phyloP scores from a whole-genome alignment of 805 yeast genomes.

The Yarrowia sp. region DNA sequence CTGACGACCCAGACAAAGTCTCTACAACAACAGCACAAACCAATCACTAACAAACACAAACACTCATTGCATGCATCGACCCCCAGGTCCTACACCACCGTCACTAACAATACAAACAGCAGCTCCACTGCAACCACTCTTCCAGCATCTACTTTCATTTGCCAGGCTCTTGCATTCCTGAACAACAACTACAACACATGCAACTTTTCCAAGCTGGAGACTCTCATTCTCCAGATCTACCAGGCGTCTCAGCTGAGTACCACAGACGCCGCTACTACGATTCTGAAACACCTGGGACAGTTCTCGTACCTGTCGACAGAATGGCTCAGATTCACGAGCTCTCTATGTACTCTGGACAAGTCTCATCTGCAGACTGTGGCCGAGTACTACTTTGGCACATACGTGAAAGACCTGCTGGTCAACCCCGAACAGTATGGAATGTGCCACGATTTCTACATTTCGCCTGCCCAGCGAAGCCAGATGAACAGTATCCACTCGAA shows the following conservation, averaged over 20 bases:
- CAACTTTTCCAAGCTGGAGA: constrained; percentile 31
- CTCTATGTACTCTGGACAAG: constrained; percentile 16
- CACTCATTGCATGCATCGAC: constrained; percentile 21
- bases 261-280: background rate
- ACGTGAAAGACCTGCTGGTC: constrained; percentile 28
- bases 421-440: constrained; percentile 37
- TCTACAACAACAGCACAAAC: background rate
- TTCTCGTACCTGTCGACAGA: constrained; percentile 3
- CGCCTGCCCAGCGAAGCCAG: constrained; percentile 25
- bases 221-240: constrained; percentile 33
- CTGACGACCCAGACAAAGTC: constrained; percentile 22
- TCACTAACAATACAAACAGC: constrained; percentile 23
- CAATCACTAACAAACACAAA: constrained; percentile 8
- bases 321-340: constrained; percentile 27
- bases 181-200: constrained; percentile 15
- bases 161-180: constrained; percentile 23
- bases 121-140: constrained; percentile 3
- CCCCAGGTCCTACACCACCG: constrained; percentile 12
- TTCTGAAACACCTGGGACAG: constrained; percentile 21
- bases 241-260: constrained; percentile 5
- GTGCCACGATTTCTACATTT: constrained; percentile 32
- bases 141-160: constrained; percentile 4
- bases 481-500: constrained; percentile 19
- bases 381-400: constrained; percentile 20
- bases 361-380: background rate